These are phyloP conservation scores for Stipa capillata DNA, from an alignment of 176 grass and related monocot species.

Conservation along the genomic window DNA sequence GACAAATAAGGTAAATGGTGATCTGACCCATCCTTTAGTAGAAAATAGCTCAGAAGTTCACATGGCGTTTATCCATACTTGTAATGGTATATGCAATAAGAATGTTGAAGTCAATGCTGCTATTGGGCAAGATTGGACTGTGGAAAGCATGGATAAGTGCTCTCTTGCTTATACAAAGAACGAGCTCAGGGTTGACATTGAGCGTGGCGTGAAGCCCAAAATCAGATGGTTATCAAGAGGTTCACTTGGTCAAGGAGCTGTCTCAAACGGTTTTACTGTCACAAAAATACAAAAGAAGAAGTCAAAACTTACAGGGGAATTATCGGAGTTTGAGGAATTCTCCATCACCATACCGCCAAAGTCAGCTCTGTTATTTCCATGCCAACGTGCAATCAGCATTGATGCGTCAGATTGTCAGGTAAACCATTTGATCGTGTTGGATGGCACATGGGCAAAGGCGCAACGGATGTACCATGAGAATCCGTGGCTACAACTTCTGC, in stretches of 20 bases:
- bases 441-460: slow-evolving; percentile 93
- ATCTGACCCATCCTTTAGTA: not conserved
- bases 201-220: slow-evolving; percentile 72
- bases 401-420: slow-evolving; percentile 59
- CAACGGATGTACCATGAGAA: slow-evolving; percentile 97
- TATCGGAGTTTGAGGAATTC: slow-evolving; percentile 58
- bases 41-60: not conserved
- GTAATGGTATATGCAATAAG: slow-evolving; percentile 2
- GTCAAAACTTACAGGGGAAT: slow-evolving; percentile 29
- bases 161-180: slow-evolving; percentile 47
- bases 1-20: not conserved
- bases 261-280: slow-evolving; percentile 58
- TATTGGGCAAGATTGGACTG: slow-evolving; percentile 1
- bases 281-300: slow-evolving; percentile 69
- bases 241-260: slow-evolving; percentile 42
- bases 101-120: slow-evolving; percentile 9
- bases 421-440: slow-evolving; percentile 75
- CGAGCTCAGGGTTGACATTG: slow-evolving; percentile 48
- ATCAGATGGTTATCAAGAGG: slow-evolving; percentile 57
- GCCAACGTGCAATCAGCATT: slow-evolving; percentile 55
- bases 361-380: slow-evolving; percentile 68
- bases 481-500: slow-evolving; percentile 82
- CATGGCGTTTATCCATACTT: no score
- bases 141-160: slow-evolving; percentile 50
- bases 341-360: slow-evolving; percentile 59